Evolutionary conservation across 1,139 yeast genomes (phyloP).

Genomic region (Candida pseudocylindracea): DNA sequence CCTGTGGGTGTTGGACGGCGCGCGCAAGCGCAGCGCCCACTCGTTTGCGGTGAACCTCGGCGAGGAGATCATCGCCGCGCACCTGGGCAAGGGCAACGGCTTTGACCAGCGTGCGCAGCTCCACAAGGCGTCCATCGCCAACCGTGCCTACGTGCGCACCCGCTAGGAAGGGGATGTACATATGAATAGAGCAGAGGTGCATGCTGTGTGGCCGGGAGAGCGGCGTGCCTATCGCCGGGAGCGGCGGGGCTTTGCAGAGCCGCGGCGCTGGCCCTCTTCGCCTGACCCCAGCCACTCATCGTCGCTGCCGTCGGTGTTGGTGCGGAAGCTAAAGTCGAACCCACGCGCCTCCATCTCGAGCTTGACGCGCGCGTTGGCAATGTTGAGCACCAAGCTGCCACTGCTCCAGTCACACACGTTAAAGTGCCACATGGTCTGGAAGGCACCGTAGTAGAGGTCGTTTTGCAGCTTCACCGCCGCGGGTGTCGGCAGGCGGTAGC

Average conservation of each 20-base stretch:
- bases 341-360: too few relatives aligned
- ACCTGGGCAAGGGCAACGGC: slow-evolving; percentile 62
- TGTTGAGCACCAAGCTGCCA: too few relatives aligned
- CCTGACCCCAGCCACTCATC: too few relatives aligned
- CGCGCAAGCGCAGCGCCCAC: slow-evolving; percentile 54
- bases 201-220: too few relatives aligned
- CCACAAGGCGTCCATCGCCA: slow-evolving; percentile 71
- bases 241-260: too few relatives aligned
- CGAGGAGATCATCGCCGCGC: slow-evolving; percentile 67
- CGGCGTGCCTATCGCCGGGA: too few relatives aligned
- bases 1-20: slow-evolving; percentile 74
- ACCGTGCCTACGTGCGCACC: slow-evolving; percentile 37
- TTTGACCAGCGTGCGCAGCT: slow-evolving; percentile 65
- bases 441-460: slow-evolving; percentile 37
- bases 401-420: slow-evolving; percentile 30
- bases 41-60: slow-evolving; percentile 77
- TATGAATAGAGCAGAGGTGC: too few relatives aligned
- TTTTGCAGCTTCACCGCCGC: slow-evolving; percentile 15
- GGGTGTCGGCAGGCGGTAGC: slow-evolving; percentile 37
- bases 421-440: slow-evolving; percentile 60
- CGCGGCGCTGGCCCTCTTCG: too few relatives aligned
- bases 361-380: too few relatives aligned
- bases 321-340: too few relatives aligned
- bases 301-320: too few relatives aligned
- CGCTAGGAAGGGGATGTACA: too few relatives aligned